phyloP scores from a whole-genome alignment of 352 stramenopile genomes.

The Globisporangium takayamanum region DNA sequence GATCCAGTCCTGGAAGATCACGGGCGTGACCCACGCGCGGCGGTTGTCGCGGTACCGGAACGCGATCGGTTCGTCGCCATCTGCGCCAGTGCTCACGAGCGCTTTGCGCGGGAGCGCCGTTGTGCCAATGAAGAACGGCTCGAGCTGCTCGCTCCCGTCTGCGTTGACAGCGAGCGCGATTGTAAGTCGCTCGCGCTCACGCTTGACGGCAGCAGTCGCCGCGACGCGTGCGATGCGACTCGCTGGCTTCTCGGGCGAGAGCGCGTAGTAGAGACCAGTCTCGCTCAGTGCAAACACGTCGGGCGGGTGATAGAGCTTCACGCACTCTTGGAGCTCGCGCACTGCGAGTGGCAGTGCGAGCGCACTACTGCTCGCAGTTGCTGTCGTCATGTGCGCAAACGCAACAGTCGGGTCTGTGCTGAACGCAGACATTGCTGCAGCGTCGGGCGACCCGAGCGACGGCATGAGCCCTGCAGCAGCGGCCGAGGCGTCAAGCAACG shows the following conservation, averaged over 20 bases:
- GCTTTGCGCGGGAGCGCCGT: constrained; percentile 18
- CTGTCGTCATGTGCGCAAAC: constrained; percentile 2
- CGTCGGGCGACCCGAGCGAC: neutral
- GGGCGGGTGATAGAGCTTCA: constrained; percentile 31
- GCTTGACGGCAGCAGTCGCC: constrained; percentile 18
- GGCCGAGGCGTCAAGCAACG: neutral
- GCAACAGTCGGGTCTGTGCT: neutral
- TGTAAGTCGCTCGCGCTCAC: constrained; percentile 23
- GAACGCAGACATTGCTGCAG: neutral
- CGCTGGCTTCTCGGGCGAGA: constrained; percentile 41
- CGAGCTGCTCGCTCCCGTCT: constrained; percentile 43
- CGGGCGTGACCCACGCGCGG: constrained; percentile 46
- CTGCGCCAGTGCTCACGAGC: constrained; percentile 2
- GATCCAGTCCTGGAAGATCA: constrained; percentile 57
- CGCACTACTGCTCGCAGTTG: constrained; percentile 5
- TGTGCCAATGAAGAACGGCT: constrained; percentile 45
- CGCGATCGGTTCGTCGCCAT: constrained; percentile 6
- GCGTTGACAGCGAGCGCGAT: constrained; percentile 38
- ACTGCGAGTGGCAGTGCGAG: constrained; percentile 7
- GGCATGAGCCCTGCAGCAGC: neutral
- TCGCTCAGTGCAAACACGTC: constrained; percentile 60
- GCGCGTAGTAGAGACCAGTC: constrained; percentile 39
- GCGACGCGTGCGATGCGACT: constrained; percentile 19
- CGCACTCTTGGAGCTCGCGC: constrained; percentile 29
- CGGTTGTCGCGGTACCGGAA: constrained; percentile 54